Base-by-base conservation (phyloP, 2,329 filamentous ascomycete species). In the Pseudogymnoascus sp. region DNA sequence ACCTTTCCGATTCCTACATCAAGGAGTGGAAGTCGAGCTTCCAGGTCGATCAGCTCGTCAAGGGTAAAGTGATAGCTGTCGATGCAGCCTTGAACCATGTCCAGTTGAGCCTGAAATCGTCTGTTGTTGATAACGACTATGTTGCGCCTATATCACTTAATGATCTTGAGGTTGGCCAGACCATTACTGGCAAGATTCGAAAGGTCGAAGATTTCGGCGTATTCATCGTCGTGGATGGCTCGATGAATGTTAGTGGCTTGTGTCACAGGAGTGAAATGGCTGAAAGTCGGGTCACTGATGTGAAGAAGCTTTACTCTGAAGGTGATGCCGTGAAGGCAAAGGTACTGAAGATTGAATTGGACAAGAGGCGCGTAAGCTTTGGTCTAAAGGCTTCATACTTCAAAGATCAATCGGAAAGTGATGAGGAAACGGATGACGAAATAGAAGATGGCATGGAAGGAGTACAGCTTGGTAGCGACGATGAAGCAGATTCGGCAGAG, bases 1-100 rank as follows among this genome's bases (percentile, higher is more conserved):
- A 97, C 72, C 80, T 99, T 12, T 96, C 92, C 0, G 94, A 99
- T 72, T 82, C 84, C 6, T 99, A 87, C 72, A 77, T 99, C 68
- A 97, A 97, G 74, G 90, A 97, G 64, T 99, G 94, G 94, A 95
- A 96, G 76, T 84, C 89, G 35, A 79, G 87, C 47, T 97, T 93
- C 75, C 86, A 94, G 68, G 77, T 93, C 57, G 91, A 96, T 69
- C 91, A 97, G 74, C 80, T 99, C 5, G 91, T 99, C 60, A 91
- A 88, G 74, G 94, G 91, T 59, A 90, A 93, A 65, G 80, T 99
- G 63, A 83, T 89, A 54, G 78, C 85, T 2, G 82, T 92, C 25
- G 89, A 97, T 67, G 69, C 79, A 5, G 79, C 80, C 37, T 78
- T 84, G 25, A 84, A 86, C 62, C 90, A 91, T 67, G 76, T 96